A percentile compares a stretch with the other conserved stretches of the same genome.
phyloP scores from a whole-genome alignment of 2,329 filamentous ascomycete genomes.

The Epicoccum sorghinum region DNA sequence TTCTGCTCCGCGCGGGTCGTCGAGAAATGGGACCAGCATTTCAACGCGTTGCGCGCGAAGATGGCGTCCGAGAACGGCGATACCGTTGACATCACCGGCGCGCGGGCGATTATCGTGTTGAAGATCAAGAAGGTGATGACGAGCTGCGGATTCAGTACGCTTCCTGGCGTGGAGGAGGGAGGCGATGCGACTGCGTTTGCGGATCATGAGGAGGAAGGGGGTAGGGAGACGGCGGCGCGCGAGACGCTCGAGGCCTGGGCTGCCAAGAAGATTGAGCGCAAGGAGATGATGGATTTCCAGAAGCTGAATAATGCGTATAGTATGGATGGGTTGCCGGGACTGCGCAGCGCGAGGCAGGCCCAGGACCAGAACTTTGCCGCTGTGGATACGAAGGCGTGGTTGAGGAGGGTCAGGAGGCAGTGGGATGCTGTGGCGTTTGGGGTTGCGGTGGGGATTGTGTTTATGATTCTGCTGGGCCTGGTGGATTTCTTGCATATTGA shows the following conservation, averaged over 20 bases:
- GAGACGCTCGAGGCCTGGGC: slow-evolving; percentile 62
- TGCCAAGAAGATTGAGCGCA: slow-evolving; percentile 56
- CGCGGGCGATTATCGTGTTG: slow-evolving; percentile 64
- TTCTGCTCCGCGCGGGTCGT: slow-evolving; percentile 66
- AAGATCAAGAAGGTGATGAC: slow-evolving; percentile 69
- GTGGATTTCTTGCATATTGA: slow-evolving; percentile 23
- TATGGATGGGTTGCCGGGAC: slow-evolving; percentile 32
- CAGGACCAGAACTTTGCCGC: slow-evolving; percentile 53
- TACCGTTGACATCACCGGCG: slow-evolving; percentile 31
- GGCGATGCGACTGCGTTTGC: slow-evolving; percentile 28
- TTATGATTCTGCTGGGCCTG: slow-evolving; percentile 29
- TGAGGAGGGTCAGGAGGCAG: slow-evolving; percentile 31
- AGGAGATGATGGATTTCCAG: slow-evolving; percentile 62
- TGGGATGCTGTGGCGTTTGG: slow-evolving; percentile 30
- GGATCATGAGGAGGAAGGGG: slow-evolving; percentile 23
- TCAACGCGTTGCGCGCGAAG: slow-evolving; percentile 41
- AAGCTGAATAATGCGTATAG: slow-evolving; percentile 57
- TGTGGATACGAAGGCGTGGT: slow-evolving; percentile 47
- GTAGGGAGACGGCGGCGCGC: slow-evolving; percentile 50
- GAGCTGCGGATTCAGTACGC: slow-evolving; percentile 70
- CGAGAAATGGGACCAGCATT: slow-evolving; percentile 61
- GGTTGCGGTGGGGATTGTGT: slow-evolving; percentile 24
- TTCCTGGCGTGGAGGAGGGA: slow-evolving; percentile 42
- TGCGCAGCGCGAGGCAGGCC: slow-evolving; percentile 56
- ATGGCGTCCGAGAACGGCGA: slow-evolving; percentile 50